Evolutionary conservation across 192 early-diverging fungal genomes (phyloP).

Genomic region (Mortierella alpina): DNA sequence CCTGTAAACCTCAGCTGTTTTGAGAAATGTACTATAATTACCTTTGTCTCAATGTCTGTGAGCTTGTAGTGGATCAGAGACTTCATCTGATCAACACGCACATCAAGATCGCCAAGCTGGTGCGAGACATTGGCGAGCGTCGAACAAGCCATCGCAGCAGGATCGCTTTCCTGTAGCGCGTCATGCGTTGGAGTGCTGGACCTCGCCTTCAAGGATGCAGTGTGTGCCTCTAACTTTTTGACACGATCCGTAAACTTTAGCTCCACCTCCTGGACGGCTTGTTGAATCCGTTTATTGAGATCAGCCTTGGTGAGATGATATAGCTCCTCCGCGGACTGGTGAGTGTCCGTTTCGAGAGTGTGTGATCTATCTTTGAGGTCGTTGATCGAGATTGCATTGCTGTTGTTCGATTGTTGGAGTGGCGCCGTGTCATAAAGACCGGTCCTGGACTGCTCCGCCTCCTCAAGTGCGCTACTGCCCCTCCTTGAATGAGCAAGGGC

Average conservation of each 20-base stretch:
- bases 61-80: constrained; percentile 26
- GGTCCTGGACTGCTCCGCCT: background rate
- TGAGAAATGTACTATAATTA: background rate
- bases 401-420: constrained; percentile 22
- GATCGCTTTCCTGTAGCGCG: background rate
- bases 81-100: constrained; percentile 33
- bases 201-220: background rate
- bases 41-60: constrained; percentile 39
- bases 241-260: constrained; percentile 11
- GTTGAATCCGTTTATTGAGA: constrained; percentile 12
- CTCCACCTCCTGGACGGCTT: constrained; percentile 15
- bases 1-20: background rate
- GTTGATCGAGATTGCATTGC: background rate
- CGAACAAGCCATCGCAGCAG: background rate
- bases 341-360: background rate
- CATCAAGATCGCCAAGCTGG: constrained; percentile 23
- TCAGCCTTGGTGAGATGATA: constrained; percentile 1
- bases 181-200: no score
- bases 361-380: background rate
- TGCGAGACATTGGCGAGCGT: constrained; percentile 29
- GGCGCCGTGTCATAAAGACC: background rate
- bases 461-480: background rate
- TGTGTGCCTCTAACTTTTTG: constrained; percentile 4
- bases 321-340: background rate
- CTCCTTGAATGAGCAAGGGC: constrained; percentile 4